Base-by-base conservation (phyloP, 2,329 filamentous ascomycete species). In the Ceratocystis papillata region DNA sequence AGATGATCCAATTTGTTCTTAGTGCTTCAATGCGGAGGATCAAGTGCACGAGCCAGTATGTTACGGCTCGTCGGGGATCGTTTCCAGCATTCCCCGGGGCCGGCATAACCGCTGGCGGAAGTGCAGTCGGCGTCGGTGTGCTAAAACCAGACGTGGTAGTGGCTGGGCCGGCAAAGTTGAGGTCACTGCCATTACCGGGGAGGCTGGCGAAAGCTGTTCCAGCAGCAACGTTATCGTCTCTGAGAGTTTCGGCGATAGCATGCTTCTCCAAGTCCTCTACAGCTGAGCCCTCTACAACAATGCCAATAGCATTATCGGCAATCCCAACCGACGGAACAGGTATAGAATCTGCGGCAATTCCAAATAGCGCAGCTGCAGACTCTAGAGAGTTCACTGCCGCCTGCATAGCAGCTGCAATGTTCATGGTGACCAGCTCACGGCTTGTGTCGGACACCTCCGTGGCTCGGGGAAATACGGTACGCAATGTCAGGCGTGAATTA, bases 11-110 rank as follows among this genome's bases (percentile, higher is more conserved):
- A 17, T 59, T 22, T 7, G 55, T 37, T 5, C 55, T 28, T n/a
- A 59, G 8, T 6, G 17, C 10, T 30, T 59, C 55, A 22, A 59
- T 59, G 17, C 28, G 55, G 15, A 59, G 55, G 55, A 37, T 59
- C 28, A 59, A n/a, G 15, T 59, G 55, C 25, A 59, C 5, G 12
- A 59, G 55, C 55, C 55, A 59, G 55, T 59, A 37, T 4, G 22
- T 8, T 3, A 59, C 1, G 5, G 30, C 30, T 7, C 15, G 55
- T 7, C 5, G 55, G 25, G 55, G 15, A 1, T 59, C 55, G 8
- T 25, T 28, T 22, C 48, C 48, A 10, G 15, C 15, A 28, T 57
- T 12, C 2, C 17, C 12, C 37, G 37, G 8, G 3, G 37, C 10
- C 1, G 37, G 37, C 37, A 41, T 33, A 7, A 1, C 30, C 6